Percentiles rank a stretch among this genome's conserved stretches.
phyloP scores from a whole-genome alignment of 2,329 filamentous ascomycete genomes.

The Alternaria angustiovoidea region DNA sequence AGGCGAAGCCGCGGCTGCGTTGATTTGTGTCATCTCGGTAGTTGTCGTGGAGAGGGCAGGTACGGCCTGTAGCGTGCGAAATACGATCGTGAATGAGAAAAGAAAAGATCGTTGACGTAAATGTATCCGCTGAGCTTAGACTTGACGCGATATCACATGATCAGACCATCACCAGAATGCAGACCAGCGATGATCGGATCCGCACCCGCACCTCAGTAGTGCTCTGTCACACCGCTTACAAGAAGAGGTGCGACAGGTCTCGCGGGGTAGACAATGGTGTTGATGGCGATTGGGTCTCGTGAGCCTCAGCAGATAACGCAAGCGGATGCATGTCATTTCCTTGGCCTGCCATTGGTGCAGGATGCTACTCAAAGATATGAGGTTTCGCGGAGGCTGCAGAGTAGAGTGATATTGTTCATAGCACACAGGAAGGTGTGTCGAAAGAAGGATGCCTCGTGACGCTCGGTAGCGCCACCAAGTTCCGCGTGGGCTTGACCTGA shows the following conservation, averaged over 20 bases:
- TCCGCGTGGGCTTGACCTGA: slow-evolving; percentile 19
- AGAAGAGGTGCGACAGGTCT: slow-evolving; percentile 10
- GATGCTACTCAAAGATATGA: slow-evolving; percentile 19
- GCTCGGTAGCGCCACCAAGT: slow-evolving; percentile 24
- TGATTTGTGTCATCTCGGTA: slow-evolving; percentile 1
- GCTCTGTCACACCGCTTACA: slow-evolving; percentile 10
- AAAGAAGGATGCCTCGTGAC: slow-evolving; percentile 21
- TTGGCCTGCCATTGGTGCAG: slow-evolving; percentile 21
- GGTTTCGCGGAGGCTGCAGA: slow-evolving; percentile 8
- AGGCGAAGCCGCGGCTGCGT: slow-evolving; percentile 1
- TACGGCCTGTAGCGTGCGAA: background rate
- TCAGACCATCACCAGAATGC: background rate
- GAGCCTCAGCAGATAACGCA: slow-evolving; percentile 28
- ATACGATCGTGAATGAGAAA: slow-evolving; percentile 2
- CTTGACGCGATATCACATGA: slow-evolving; percentile 23
- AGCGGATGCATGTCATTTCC: slow-evolving; percentile 27
- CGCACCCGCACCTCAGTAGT: slow-evolving; percentile 1
- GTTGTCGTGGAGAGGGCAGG: background rate
- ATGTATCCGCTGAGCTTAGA: slow-evolving; percentile 5
- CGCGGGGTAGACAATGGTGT: slow-evolving; percentile 11
- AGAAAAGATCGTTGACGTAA: slow-evolving; percentile 16
- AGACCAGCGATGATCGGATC: slow-evolving; percentile 11
- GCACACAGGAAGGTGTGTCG: slow-evolving; percentile 6
- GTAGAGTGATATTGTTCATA: background rate
- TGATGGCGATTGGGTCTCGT: slow-evolving; percentile 20